Base-by-base conservation (phyloP, 2,329 filamentous ascomycete genomes). In the Rutstroemia sydowiana region DNA sequence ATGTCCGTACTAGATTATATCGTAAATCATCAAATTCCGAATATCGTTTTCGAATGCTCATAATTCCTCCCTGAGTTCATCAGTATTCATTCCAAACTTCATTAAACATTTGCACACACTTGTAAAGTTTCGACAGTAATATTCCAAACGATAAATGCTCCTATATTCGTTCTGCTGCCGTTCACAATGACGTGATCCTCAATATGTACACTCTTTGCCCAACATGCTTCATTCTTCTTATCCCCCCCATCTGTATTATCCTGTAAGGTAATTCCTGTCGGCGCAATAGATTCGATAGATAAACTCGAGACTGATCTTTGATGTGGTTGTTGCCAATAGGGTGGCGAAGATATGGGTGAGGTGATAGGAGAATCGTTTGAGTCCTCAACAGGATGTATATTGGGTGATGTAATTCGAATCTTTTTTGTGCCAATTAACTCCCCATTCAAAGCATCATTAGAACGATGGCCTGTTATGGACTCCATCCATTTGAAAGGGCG, bases 111-210 rank as follows among this genome's bases (percentile, higher is more conserved):
- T 14, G 16, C 7, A 77, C 82, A 67, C 66, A 91, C 89, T 68
- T 82, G 85, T 46, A 97, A 72, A 3, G 90, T 96, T 67, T 93
- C 84, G 41, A 98, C 88, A 44, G 78, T 82, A 63, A 93, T 90
- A 65, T 89, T 93, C 88, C 88, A 98, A 7, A 95, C 90, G 1
- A 96, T 88, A 71, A 97, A 98, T 2, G 91, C 87, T n/a, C 92
- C 92, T 45, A 67, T 66, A 14, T 57, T 56, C 1, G 26, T 66
- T 26, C 55, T 51, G 40, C 54, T 63, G 6, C 60, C 64, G 55
- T 66, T 66, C 42, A 85, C 75, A 18, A 80, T 61, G 10, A 77
- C 76, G 64, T 78, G 70, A 62, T 80, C 77, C 34, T 74, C 71
- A 39, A 85, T 74, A 58, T 78, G 73, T 49, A 84, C 81, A 63